phyloP scores from a whole-genome alignment of 1,284 basidiomycete genomes.

The Leccinum pseudoinsigne region DNA sequence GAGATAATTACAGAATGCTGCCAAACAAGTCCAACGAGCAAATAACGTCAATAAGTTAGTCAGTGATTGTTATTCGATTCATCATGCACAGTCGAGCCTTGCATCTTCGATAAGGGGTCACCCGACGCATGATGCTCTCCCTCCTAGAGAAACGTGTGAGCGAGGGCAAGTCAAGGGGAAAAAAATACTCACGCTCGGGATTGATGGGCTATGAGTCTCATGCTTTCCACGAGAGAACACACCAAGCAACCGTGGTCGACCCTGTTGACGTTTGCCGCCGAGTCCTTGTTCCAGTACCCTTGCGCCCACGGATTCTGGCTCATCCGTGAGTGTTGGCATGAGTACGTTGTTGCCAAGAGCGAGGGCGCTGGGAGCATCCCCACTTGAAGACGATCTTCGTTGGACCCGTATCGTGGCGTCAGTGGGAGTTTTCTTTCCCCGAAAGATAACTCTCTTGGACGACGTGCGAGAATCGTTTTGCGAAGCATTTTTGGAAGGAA shows the following conservation, averaged over 20 bases:
- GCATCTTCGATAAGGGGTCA: slow-evolving; percentile 3
- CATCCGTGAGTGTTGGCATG: slow-evolving; percentile 22
- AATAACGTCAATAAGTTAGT: slow-evolving; percentile 9
- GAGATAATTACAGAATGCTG: slow-evolving; percentile 1
- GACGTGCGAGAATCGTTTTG: slow-evolving; percentile 33
- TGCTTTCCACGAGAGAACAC: slow-evolving; percentile 29
- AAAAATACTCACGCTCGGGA: slow-evolving; percentile 18
- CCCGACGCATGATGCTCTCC: slow-evolving; percentile 10
- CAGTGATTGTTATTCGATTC: slow-evolving; percentile 9
- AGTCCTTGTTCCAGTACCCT: slow-evolving; percentile 10
- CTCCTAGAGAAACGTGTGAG: slow-evolving; percentile 5
- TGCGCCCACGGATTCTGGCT: slow-evolving; percentile 21
- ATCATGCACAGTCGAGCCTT: slow-evolving; percentile 6
- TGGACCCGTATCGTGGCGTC: slow-evolving; percentile 13
- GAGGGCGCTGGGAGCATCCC: slow-evolving; percentile 1
- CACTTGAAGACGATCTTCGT: slow-evolving; percentile 28
- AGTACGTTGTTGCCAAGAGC: slow-evolving; percentile 9
- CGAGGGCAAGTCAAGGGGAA: background rate
- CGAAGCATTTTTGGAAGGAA: slow-evolving; percentile 44
- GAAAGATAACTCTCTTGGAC: slow-evolving; percentile 26
- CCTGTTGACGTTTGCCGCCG: slow-evolving; percentile 15
- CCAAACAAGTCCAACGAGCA: background rate
- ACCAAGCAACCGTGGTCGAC: slow-evolving; percentile 29
- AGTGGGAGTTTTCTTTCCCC: slow-evolving; percentile 20
- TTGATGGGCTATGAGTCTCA: slow-evolving; percentile 8